Conservation (phyloP, 2,329 filamentous ascomycete species). For the Ascochyta rabiei region DNA sequence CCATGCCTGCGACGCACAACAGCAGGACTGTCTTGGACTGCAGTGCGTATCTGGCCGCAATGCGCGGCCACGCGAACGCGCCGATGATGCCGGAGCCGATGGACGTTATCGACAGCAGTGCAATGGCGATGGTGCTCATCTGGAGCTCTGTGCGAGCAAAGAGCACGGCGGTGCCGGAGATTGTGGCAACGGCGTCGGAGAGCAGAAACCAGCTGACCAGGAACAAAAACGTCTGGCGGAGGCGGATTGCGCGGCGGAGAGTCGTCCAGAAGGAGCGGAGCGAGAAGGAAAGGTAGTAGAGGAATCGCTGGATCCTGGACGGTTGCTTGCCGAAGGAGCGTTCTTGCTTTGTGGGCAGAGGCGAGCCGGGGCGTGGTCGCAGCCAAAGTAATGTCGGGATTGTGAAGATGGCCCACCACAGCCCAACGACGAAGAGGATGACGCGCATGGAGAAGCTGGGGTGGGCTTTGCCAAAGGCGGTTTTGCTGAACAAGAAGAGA, state of each 20-base stretch:
- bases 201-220: conserved; percentile 88
- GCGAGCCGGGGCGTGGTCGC: conserved; percentile 82
- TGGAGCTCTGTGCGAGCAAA: conserved; percentile 90
- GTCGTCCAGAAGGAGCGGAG: conserved; percentile 85
- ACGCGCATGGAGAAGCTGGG: conserved; percentile 82
- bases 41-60: conserved; percentile 71
- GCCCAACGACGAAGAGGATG: conserved; percentile 79
- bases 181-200: conserved; percentile 90
- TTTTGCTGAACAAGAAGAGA: conserved; percentile 61
- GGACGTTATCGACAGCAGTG: conserved; percentile 86
- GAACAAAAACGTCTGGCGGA: conserved; percentile 76
- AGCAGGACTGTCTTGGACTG: conserved; percentile 83
- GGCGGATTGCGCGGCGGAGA: conserved; percentile 69
- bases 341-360: conserved; percentile 55
- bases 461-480: conserved; percentile 62
- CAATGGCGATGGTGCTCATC: conserved; percentile 85
- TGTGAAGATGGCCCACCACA: conserved; percentile 89
- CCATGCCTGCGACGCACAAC: conserved; percentile 81
- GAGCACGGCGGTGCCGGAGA: conserved; percentile 89
- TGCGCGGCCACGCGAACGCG: conserved; percentile 82
- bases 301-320: conserved; percentile 35
- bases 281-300: conserved; percentile 77
- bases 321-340: conserved; percentile 17
- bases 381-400: conserved; percentile 85
- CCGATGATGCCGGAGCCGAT: conserved; percentile 85